phyloP scores from a whole-genome alignment of 352 stramenopile genomes.

The Aphanomyces astaci region DNA sequence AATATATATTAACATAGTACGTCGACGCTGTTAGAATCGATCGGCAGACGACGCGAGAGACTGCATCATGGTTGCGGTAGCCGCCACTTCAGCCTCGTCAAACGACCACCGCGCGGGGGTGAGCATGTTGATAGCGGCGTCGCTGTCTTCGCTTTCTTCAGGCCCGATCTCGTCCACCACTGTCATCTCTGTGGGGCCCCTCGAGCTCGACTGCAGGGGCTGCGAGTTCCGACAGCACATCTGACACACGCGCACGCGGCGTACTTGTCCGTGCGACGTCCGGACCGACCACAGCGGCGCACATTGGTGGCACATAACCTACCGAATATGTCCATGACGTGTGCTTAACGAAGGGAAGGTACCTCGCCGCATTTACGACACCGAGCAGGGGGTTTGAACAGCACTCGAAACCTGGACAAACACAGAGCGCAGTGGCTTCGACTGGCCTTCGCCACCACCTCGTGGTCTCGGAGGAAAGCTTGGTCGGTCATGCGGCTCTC shows the following conservation, averaged over 20 bases:
- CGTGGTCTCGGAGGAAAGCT: slow-evolving; percentile 2
- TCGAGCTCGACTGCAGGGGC: background rate
- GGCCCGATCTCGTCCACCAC: background rate
- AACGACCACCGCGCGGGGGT: background rate
- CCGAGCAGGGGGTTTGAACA: slow-evolving; percentile 18
- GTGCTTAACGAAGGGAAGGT: background rate
- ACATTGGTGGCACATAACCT: slow-evolving; percentile 4
- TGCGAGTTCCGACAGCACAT: background rate
- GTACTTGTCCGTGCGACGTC: background rate
- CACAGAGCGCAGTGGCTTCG: slow-evolving; percentile 27
- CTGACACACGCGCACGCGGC: background rate
- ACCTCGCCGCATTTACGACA: slow-evolving; percentile 21
- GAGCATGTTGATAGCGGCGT: background rate
- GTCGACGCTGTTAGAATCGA: background rate
- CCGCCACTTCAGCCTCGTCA: background rate
- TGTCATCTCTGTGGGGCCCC: background rate
- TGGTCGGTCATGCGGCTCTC: slow-evolving; percentile 8
- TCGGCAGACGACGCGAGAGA: background rate
- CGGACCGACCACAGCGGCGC: background rate
- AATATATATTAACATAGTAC: too few species aligned
- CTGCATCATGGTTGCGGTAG: background rate
- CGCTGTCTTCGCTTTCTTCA: background rate
- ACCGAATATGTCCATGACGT: background rate
- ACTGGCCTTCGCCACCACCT: background rate
- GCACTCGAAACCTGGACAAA: slow-evolving; percentile 27